Evolutionary conservation across 169 alveolate species (phyloP).

Genomic region (Miamiensis avidus): DNA sequence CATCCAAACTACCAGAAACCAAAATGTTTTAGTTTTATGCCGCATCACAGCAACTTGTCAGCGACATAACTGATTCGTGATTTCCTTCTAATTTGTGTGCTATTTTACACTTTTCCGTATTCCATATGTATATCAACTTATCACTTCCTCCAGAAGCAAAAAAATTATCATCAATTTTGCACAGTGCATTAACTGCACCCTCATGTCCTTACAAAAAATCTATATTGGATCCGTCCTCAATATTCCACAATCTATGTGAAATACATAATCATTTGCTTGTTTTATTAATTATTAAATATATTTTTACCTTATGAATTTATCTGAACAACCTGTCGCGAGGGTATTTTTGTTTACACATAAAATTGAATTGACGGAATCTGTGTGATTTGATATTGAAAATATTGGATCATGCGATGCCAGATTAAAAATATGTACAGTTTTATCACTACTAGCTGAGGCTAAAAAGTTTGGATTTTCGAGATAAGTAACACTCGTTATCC

Average conservation of each 20-base stretch:
- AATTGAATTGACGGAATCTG: neutral
- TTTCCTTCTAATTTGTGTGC: neutral
- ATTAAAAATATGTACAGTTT: neutral
- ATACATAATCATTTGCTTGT: no score
- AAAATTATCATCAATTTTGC: constrained; percentile 8
- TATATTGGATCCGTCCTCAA: neutral
- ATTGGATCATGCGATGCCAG: neutral
- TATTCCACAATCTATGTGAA: neutral
- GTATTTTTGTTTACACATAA: no score
- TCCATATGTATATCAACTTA: constrained; percentile 12
- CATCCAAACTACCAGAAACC: constrained; percentile 4
- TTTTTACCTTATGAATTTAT: neutral
- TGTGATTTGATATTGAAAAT: neutral
- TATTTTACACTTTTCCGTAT: neutral
- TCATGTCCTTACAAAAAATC: constrained; percentile 17
- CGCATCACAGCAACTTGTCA: no score
- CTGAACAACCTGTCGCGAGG: neutral
- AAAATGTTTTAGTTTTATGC: neutral
- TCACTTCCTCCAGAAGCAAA: constrained; percentile 29
- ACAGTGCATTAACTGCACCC: constrained; percentile 7
- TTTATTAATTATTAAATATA: no score
- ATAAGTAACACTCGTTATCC: neutral
- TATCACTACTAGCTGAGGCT: neutral
- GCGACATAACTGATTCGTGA: constrained; percentile 5
- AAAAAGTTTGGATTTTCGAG: neutral